Base-by-base conservation (phyloP, 2,329 filamentous ascomycete genomes). In the Fusarium lateritium region DNA sequence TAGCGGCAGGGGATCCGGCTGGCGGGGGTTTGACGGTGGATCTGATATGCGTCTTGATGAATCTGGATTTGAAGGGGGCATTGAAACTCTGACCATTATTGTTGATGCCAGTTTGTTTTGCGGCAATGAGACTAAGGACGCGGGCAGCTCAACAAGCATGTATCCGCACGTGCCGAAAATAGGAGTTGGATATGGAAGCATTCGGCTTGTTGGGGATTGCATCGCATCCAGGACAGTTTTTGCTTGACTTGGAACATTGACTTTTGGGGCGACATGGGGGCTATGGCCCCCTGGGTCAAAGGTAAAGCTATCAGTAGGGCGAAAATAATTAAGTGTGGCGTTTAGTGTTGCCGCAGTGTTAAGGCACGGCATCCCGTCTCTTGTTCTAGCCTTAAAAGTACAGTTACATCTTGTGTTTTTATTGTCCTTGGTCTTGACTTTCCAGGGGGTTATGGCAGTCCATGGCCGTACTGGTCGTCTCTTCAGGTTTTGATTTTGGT, bases 291-390 rank as follows among this genome's bases (percentile, higher is more conserved):
- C 52, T 57, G 49, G 57, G 57, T 60, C 36, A 39, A 44, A 56
- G 55, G 42, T 19, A 45, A 40, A 43, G 28, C 54, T 22, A 15
- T 11, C 36, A n/a, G 36, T 47, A 63, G 57, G 44, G 26, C 36
- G 26, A 67, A 67, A 59, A 54, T 31, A 31, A 53, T 43, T 70
- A 70, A 68, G 70, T 73, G 70, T 73, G 70, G 71, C 71, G 68
- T 70, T 57, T 24, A 57, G 50, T 58, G 51, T 40, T 62, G 42
- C 38, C 24, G 44, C 24, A 42, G 47, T 45, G 45, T 45, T 28
- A 59, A 64, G 47, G 44, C 36, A 51, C 44, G 19, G 31, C 26
- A 46, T 33, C 39, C 44, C 21, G 44, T 34, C 19, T 31, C 44
- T 58, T 24, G 40, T 42, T 52, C 34, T 45, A 22, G 19, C 10